Conservation (phyloP, 139 green algal genomes). For the Coelastrella sp. region DNA sequence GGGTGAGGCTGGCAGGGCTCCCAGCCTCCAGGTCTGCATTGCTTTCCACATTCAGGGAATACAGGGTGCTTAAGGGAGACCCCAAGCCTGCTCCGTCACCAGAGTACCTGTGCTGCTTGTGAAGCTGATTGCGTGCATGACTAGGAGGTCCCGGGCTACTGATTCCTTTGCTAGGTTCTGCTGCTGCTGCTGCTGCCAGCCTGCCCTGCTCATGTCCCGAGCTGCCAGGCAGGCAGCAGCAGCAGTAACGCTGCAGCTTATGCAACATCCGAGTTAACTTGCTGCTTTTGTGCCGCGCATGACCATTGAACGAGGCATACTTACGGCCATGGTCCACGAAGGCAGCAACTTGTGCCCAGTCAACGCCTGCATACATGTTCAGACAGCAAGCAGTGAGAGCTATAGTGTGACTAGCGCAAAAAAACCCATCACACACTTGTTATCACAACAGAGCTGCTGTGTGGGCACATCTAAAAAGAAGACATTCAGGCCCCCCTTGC, state of each 20-base stretch:
- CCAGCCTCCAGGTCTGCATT: no score
- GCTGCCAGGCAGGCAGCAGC: conserved; percentile 18
- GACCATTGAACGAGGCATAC: conserved; percentile 14
- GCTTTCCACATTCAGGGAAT: no score
- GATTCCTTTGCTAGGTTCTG: background rate
- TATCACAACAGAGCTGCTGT: no score
- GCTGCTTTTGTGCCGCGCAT: background rate
- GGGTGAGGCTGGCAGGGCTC: no score
- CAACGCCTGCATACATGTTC: conserved; percentile 53
- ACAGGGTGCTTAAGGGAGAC: no score
- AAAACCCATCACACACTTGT: no score
- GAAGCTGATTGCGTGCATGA: background rate
- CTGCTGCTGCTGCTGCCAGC: background rate
- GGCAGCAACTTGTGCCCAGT: conserved; percentile 69
- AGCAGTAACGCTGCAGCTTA: background rate
- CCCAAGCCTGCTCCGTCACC: background rate
- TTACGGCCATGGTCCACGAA: conserved; percentile 63
- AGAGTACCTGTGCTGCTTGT: background rate
- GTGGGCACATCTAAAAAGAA: no score
- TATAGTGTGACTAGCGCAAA: no score
- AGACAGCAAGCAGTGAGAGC: background rate
- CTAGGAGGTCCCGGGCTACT: background rate
- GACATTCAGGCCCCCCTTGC: no score
- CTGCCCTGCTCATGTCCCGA: background rate
- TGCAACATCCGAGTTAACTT: background rate